Percentiles rank a stretch among this genome's conserved stretches.
Conservation (phyloP, 495 filamentous ascomycete species). For the Coniosporium apollinis region DNA sequence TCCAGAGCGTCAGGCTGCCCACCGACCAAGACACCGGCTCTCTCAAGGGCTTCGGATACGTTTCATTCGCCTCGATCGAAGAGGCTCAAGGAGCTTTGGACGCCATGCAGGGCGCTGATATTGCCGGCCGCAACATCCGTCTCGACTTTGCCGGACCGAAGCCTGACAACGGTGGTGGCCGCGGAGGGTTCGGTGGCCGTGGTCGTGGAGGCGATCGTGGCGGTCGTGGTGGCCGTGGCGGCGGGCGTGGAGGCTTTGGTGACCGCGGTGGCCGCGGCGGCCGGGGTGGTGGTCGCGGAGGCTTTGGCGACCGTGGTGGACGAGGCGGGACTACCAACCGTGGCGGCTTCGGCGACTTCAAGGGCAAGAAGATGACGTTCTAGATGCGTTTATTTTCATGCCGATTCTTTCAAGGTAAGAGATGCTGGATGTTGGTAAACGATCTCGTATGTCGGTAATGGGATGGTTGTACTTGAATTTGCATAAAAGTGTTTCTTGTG, state of each 20-base stretch:
- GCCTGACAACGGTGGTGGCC: conserved; percentile 39
- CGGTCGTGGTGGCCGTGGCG: conserved; percentile 32
- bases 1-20: conserved; percentile 72
- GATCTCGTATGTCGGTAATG: no score
- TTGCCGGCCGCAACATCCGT: conserved; percentile 67
- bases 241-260: conserved; percentile 35
- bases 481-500: no score
- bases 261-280: conserved; percentile 32
- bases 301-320: conserved; percentile 21
- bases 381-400: no score
- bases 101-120: conserved; percentile 44
- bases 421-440: no score
- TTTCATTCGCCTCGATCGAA: conserved; percentile 67
- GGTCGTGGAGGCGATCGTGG: conserved; percentile 38
- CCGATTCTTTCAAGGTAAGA: no score
- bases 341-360: conserved; percentile 68
- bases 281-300: conserved; percentile 27
- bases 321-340: conserved; percentile 38
- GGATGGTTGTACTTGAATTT: no score
- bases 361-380: conserved; percentile 86
- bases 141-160: conserved; percentile 80
- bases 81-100: conserved; percentile 67
- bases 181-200: conserved; percentile 31
- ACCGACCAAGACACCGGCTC: conserved; percentile 76
- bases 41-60: conserved; percentile 91